Conservation (phyloP, 1,139 yeast species). For the Yamadazyma membranifaciens region DNA sequence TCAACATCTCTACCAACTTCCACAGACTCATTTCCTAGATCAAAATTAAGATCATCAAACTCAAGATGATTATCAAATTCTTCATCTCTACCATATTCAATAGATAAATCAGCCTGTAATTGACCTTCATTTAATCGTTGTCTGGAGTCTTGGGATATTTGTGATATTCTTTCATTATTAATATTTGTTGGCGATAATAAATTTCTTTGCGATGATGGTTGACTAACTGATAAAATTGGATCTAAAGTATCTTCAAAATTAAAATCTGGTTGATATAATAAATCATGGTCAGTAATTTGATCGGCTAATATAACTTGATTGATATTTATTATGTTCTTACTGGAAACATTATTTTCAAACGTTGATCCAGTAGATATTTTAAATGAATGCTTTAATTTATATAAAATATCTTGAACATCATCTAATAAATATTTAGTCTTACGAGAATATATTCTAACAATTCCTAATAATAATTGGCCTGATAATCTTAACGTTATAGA, state of each 20-base stretch:
- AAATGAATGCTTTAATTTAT: slow-evolving; percentile 75
- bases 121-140: not conserved
- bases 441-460: slow-evolving; percentile 82
- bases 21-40: slow-evolving; percentile 32
- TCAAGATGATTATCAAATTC: slow-evolving; percentile 17
- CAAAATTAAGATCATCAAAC: slow-evolving; percentile 45
- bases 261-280: slow-evolving; percentile 64
- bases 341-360: slow-evolving; percentile 28
- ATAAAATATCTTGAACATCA: slow-evolving; percentile 78
- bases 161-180: slow-evolving; percentile 34
- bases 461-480: slow-evolving; percentile 86
- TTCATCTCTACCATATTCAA: slow-evolving; percentile 57
- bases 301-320: slow-evolving; percentile 65
- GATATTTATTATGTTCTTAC: slow-evolving; percentile 29
- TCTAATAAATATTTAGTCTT: slow-evolving; percentile 83
- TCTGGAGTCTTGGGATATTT: no score
- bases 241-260: slow-evolving; percentile 52
- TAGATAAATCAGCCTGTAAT: slow-evolving; percentile 25
- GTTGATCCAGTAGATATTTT: slow-evolving; percentile 40
- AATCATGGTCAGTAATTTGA: slow-evolving; percentile 76
- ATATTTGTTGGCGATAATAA: slow-evolving; percentile 34
- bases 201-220: no score
- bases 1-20: slow-evolving; percentile 49
- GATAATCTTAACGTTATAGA: slow-evolving; percentile 74
- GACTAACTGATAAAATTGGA: slow-evolving; percentile 30